These are phyloP conservation scores for Cymbopogon flexuosus DNA, from an alignment of 202 grass and related monocot genomes.

Conservation along the genomic window DNA sequence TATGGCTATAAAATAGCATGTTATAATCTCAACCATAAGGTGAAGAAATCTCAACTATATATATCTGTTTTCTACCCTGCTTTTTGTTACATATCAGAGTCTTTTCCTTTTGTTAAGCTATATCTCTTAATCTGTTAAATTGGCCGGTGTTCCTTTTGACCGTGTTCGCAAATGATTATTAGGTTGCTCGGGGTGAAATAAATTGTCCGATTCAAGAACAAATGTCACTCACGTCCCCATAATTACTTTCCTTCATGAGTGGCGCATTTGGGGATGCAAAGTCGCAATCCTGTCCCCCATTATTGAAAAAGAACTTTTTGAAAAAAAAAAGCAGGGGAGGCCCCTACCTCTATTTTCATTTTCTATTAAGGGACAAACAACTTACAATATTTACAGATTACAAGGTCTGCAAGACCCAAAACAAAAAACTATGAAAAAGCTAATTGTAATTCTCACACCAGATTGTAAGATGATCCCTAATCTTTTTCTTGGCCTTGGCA, in stretches of 20 bases:
- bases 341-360: too few relatives aligned
- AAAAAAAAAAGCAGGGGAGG: not conserved
- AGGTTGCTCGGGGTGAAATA: not conserved
- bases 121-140: conserved; percentile 6
- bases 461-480: too few relatives aligned
- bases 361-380: too few relatives aligned
- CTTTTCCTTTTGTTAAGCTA: not conserved
- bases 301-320: conserved; percentile 13
- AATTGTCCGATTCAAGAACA: conserved; percentile 2
- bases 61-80: too few relatives aligned
- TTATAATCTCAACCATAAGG: too few relatives aligned
- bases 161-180: not conserved
- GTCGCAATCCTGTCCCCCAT: conserved; percentile 24
- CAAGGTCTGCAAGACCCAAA: too few relatives aligned
- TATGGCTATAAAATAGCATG: not conserved
- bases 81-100: too few relatives aligned
- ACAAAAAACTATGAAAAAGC: too few relatives aligned
- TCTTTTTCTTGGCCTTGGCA: too few relatives aligned
- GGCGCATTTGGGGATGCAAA: conserved; percentile 19
- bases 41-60: too few relatives aligned
- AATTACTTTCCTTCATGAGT: conserved; percentile 17
- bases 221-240: conserved; percentile 12
- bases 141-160: not conserved
- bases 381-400: too few relatives aligned
- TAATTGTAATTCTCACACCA: too few relatives aligned